Conservation (phyloP, 2,329 filamentous ascomycete species). For the Fusarium fujikuroi region DNA sequence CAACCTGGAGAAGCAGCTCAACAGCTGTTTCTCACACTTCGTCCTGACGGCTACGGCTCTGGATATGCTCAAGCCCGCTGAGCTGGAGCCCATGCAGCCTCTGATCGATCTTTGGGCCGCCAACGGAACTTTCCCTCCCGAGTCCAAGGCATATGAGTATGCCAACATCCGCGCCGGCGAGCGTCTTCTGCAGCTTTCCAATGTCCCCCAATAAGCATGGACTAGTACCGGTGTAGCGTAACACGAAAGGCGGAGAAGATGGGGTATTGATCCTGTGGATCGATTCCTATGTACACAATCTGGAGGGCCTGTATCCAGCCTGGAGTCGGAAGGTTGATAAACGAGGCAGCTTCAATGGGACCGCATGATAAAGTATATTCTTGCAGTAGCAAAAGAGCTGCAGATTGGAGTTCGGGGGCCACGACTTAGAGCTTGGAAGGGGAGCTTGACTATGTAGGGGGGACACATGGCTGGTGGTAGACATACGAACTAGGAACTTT, state of each 20-base stretch:
- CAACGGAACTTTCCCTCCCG: constrained; percentile 86
- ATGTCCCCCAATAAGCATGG: constrained; percentile 44
- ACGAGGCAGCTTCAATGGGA: constrained; percentile 4
- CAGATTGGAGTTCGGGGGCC: constrained; percentile 39
- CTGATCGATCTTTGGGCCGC: constrained; percentile 91
- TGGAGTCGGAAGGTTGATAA: constrained; percentile 11
- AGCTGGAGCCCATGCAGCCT: constrained; percentile 95
- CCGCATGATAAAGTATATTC: constrained; percentile 28
- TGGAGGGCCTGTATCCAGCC: constrained; percentile 30
- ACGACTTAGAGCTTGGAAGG: constrained; percentile 24
- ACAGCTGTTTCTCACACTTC: constrained; percentile 90
- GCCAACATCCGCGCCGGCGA: constrained; percentile 71
- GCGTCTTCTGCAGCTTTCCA: constrained; percentile 63
- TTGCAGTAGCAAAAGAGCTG: constrained; percentile 37
- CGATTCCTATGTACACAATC: constrained; percentile 36
- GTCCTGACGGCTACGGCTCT: constrained; percentile 82
- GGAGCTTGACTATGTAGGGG: constrained; percentile 26
- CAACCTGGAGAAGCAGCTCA: constrained; percentile 82
- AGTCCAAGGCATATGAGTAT: constrained; percentile 74
- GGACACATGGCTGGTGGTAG: constrained; percentile 14
- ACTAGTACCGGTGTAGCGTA: constrained; percentile 13
- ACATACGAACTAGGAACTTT: constrained; percentile 11
- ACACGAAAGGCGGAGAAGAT: constrained; percentile 26
- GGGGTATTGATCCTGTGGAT: constrained; percentile 17
- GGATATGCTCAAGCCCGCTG: constrained; percentile 86